Evolutionary conservation across 2,329 filamentous ascomycete species (phyloP), one percentile per base, ranked within the genome.

Genomic region (Aphanoascus verrucosus): DNA sequence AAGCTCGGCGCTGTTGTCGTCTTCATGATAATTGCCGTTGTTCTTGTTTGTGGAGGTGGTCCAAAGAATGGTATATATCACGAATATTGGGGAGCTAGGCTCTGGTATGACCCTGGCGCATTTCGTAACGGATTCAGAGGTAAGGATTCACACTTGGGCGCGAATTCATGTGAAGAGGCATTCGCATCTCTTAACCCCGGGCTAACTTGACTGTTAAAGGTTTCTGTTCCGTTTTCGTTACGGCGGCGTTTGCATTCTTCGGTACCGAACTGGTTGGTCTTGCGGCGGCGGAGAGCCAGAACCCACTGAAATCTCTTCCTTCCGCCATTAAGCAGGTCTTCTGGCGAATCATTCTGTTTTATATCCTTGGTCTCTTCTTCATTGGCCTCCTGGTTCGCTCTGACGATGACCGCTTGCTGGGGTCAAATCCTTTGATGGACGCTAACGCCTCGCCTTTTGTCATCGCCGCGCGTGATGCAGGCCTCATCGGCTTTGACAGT

Each of bases 11-110:
- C 88, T 38, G 81, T 94, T 15, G 84, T 93, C 57, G 86, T 85
- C 53, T 93, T 90, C 70, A 88, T 91, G 82, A 80, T 94, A 50
- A 79, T 94, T 5, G 89, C 86, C 5, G 82, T 94, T 53, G 81
- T 94, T 52, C 68, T 74, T 54, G 68, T 72, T 53, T 69, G 68
- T 46, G 71, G 71, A 40, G 72, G 71, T 52, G 68, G 68, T 2
- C 69, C 69, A 20, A 72, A 60, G 5, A 62, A 64, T 7, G 70
- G 67, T 6, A 57, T 62, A 15, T 59, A 58, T 42, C 41, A 49
- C 28, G 56, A 61, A 23, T 68, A 67, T 44, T 59, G 60, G 53
- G 84, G 84, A 1, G 86, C 86, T 64, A 69, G 74, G 37, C 86
- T 85, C 65, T 88, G 85, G 85, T 77, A 67, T 31, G 67, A 81